Evolutionary conservation across 306 rosid genomes (phyloP), one percentile per base, ranked within the genome.

Genomic region (Argentina anserina): DNA sequence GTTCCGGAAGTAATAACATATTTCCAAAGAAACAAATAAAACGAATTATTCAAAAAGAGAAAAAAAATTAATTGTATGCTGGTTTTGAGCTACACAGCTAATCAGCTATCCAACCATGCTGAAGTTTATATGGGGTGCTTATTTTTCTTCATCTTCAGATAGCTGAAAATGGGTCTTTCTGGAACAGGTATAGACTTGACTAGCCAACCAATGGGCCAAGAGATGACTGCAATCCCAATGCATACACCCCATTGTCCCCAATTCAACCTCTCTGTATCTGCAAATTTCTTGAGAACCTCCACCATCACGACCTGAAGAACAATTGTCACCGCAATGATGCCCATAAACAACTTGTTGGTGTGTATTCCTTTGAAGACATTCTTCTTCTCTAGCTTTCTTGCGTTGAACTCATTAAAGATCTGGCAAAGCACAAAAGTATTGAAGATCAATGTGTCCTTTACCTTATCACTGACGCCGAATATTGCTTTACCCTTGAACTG

Each of bases 161-260:
- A 74, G 73, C 75, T 45, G 26, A 78, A 50, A 26, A 78, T 5
- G 15, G 81, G 80, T 18, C 17, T 76, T 41, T 75, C 43, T 18
- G 84, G 81, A 33, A 83, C 77, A 17, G 77, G 79, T 15, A 83
- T 53, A 36, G 36, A 73, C 82, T 80, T 83, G 46, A 69, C 74
- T 7, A 68, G n/a, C 79, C 76, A 79, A 21, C 75, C 84, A 26
- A 83, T 80, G 18, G 84, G 87, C 87, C 79, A 83, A 2, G 87
- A 76, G 2, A 82, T 11, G 5, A 78, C 40, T 9, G 79, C 79
- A 4, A 83, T 26, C n/a, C 72, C 81, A 20, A 76, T 36, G 12
- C 86, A 83, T 3, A 42, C 65, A 14, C 79, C 84, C 86, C 84
- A 83, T 21, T 79, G 79, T 14, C 46, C 74, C 81, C 72, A 76